Conservation (phyloP, 2,329 filamentous ascomycete genomes). For the Nemania abortiva region DNA sequence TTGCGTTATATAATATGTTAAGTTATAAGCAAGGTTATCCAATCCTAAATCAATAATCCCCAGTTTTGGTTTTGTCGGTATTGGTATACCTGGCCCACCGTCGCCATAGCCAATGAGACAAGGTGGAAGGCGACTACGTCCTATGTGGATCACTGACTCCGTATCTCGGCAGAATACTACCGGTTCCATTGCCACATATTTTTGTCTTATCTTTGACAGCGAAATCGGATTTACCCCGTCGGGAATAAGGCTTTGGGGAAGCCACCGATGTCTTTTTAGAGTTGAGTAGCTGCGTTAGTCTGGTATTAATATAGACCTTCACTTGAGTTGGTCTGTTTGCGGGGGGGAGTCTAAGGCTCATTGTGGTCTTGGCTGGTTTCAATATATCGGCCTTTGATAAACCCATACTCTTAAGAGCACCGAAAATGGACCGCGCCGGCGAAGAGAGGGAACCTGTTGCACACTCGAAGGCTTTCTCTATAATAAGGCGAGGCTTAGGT, state of each 20-base stretch:
- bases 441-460: not conserved
- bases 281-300: not conserved
- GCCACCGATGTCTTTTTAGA: not conserved
- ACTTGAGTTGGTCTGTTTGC: not conserved
- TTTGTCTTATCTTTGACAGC: slow-evolving; percentile 14
- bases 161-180: not conserved
- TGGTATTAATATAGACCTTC: not conserved
- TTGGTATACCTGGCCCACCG: too few relatives aligned
- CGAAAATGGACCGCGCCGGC: slow-evolving; percentile 6
- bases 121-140: not conserved
- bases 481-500: slow-evolving; percentile 35
- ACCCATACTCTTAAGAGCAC: not conserved
- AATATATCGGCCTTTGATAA: not conserved
- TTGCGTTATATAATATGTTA: too few relatives aligned
- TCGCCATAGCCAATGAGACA: slow-evolving; percentile 15
- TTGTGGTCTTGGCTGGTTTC: slow-evolving; percentile 1
- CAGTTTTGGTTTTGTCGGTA: too few relatives aligned
- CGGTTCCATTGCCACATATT: not conserved
- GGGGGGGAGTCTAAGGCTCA: not conserved
- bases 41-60: too few relatives aligned
- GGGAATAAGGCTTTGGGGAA: slow-evolving; percentile 6
- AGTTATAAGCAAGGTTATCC: too few relatives aligned
- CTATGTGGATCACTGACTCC: not conserved
- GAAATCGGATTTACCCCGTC: slow-evolving; percentile 20
- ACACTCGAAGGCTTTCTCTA: slow-evolving; percentile 23